Evolutionary conservation across 1,139 yeast species (phyloP).

Genomic region (Pichia sp.): DNA sequence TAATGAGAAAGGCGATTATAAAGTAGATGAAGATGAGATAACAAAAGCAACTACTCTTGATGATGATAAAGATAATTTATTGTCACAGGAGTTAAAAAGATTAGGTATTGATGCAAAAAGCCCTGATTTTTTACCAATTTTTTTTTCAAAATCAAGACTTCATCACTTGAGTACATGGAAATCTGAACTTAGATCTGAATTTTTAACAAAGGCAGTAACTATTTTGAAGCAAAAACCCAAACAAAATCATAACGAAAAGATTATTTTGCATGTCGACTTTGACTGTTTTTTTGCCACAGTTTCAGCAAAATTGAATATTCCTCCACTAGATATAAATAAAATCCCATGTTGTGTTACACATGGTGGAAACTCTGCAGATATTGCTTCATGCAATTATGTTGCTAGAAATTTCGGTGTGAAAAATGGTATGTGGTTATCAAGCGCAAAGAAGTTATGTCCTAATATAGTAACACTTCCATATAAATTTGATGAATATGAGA

Average conservation of each 20-base stretch:
- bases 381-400: constrained; percentile 88
- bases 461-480: constrained; percentile 56
- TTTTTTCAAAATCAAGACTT: constrained; percentile 73
- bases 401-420: constrained; percentile 69
- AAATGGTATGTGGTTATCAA: constrained; percentile 85
- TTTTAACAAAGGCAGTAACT: constrained; percentile 39
- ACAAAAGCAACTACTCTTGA: constrained; percentile 9
- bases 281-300: constrained; percentile 93
- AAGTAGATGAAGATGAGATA: neutral
- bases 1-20: neutral
- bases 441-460: constrained; percentile 63
- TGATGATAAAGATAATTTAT: constrained; percentile 13
- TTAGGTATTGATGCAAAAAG: constrained; percentile 54
- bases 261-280: constrained; percentile 77
- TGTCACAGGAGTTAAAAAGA: constrained; percentile 10
- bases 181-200: constrained; percentile 59
- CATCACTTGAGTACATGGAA: constrained; percentile 91
- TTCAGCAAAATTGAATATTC: constrained; percentile 49
- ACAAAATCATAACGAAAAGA: constrained; percentile 12
- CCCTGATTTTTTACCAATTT: constrained; percentile 65
- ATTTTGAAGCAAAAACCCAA: constrained; percentile 15
- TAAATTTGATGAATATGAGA: constrained; percentile 69
- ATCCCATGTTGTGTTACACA: constrained; percentile 83
- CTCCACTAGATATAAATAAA: constrained; percentile 47
- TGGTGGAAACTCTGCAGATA: constrained; percentile 64